A percentile compares a stretch with the other conserved stretches of the same genome.
These are phyloP conservation scores for Andrographis paniculata DNA, from an alignment of 305 asterid species.

Conservation along the genomic window DNA sequence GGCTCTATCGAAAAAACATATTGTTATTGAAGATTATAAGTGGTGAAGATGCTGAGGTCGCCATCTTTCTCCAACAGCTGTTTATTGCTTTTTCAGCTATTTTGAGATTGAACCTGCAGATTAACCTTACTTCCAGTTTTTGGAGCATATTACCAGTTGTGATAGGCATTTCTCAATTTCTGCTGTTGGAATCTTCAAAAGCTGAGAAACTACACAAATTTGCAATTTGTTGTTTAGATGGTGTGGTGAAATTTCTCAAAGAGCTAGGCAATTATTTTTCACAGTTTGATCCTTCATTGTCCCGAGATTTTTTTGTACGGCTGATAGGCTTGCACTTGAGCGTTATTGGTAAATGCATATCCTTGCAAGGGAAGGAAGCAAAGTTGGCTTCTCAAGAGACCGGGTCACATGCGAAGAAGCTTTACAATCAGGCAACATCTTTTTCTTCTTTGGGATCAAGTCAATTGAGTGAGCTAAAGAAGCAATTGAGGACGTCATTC, in stretches of 20 bases:
- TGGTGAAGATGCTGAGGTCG: constrained; percentile 56
- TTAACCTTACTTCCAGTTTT: constrained; percentile 33
- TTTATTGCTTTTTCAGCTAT: constrained; percentile 72
- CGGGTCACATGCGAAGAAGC: constrained; percentile 39
- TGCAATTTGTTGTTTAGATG: constrained; percentile 53
- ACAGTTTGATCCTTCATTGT: constrained; percentile 43
- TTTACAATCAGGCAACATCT: constrained; percentile 25
- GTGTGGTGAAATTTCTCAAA: constrained; percentile 66
- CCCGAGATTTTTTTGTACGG: constrained; percentile 46
- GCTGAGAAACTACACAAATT: constrained; percentile 32
- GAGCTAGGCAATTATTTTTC: constrained; percentile 65
- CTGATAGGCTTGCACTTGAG: constrained; percentile 66
- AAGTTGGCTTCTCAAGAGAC: constrained; percentile 56
- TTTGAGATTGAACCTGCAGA: constrained; percentile 50
- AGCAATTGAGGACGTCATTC: constrained; percentile 60
- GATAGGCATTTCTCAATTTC: constrained; percentile 41
- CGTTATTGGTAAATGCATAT: constrained; percentile 83
- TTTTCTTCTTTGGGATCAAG: constrained; percentile 28
- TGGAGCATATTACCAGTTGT: constrained; percentile 42
- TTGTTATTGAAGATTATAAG: constrained; percentile 41
- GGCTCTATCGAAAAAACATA: constrained; percentile 34
- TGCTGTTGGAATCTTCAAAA: constrained; percentile 56
- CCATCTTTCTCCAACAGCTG: constrained; percentile 59
- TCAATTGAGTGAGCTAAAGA: constrained; percentile 46
- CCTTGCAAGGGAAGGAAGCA: constrained; percentile 67